Conservation (phyloP, 1,139 yeast species). For the Yarrowia galli region DNA sequence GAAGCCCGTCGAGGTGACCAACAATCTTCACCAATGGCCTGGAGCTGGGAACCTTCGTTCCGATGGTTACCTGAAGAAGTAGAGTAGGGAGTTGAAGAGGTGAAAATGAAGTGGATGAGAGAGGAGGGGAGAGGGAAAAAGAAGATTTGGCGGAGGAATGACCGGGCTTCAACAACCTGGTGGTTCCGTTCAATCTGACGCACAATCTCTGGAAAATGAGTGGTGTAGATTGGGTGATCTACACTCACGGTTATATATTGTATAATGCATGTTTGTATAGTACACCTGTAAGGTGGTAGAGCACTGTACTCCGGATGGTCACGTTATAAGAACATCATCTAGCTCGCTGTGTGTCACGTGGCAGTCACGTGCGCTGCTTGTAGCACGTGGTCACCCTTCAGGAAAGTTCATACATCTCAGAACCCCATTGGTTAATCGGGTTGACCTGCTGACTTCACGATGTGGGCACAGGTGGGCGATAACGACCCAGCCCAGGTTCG, state of each 20-base stretch:
- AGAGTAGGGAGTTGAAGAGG: neutral
- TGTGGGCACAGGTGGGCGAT: neutral
- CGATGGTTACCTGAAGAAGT: constrained; percentile 4
- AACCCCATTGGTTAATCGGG: no score
- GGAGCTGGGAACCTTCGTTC: constrained; percentile 12
- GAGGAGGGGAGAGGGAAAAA: neutral
- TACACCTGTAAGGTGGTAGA: neutral
- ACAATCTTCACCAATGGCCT: constrained; percentile 19
- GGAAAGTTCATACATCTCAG: no score
- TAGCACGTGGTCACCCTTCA: no score
- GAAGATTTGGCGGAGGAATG: neutral
- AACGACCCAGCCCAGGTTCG: no score
- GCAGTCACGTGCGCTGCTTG: no score
- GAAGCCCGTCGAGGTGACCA: constrained; percentile 7
- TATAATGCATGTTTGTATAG: constrained; percentile 24
- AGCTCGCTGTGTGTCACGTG: no score
- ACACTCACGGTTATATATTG: constrained; percentile 5
- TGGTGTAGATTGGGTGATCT: neutral
- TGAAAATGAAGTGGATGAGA: no score
- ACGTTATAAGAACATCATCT: no score
- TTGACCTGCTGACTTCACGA: neutral
- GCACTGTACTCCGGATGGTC: no score
- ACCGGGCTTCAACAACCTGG: neutral
- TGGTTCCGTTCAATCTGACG: neutral
- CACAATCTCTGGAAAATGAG: neutral